Conservation (phyloP, 2,329 filamentous ascomycete species). For the Sclerotinia subarctica region DNA sequence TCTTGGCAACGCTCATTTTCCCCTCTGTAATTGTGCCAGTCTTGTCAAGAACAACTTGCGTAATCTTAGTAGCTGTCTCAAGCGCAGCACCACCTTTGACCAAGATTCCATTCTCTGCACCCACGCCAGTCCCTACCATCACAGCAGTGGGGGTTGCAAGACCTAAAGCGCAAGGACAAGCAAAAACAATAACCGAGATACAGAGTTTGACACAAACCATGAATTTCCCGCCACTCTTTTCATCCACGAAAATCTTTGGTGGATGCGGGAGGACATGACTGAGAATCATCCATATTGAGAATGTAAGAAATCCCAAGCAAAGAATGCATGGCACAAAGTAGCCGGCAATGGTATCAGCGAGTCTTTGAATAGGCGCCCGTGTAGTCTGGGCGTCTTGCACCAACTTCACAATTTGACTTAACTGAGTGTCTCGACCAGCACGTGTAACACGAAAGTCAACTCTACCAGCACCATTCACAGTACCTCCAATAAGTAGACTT, state of each 20-base stretch:
- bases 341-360: constrained; percentile 86
- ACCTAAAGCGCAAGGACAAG: constrained; percentile 94
- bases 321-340: constrained; percentile 93
- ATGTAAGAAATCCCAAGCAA: constrained; percentile 77
- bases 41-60: constrained; percentile 89
- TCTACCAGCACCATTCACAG: constrained; percentile 89
- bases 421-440: constrained; percentile 90
- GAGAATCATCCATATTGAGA: constrained; percentile 89
- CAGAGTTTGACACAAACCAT: constrained; percentile 98
- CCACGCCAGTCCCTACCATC: constrained; percentile 98
- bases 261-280: constrained; percentile 81
- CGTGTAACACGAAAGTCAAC: constrained; percentile 90
- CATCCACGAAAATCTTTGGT: constrained; percentile 81
- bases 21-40: constrained; percentile 92
- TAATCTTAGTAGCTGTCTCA: constrained; percentile 86
- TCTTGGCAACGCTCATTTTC: constrained; percentile 86
- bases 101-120: constrained; percentile 93
- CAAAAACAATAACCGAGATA: constrained; percentile 97
- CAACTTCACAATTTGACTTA: constrained; percentile 97
- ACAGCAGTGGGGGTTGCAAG: constrained; percentile 94
- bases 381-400: constrained; percentile 96
- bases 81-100: constrained; percentile 94
- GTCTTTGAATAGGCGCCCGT: constrained; percentile 87
- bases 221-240: constrained; percentile 79
- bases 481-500: constrained; percentile 80